These are phyloP conservation scores for Theileria parva DNA, from an alignment of 169 alveolate species.

Conservation along the genomic window DNA sequence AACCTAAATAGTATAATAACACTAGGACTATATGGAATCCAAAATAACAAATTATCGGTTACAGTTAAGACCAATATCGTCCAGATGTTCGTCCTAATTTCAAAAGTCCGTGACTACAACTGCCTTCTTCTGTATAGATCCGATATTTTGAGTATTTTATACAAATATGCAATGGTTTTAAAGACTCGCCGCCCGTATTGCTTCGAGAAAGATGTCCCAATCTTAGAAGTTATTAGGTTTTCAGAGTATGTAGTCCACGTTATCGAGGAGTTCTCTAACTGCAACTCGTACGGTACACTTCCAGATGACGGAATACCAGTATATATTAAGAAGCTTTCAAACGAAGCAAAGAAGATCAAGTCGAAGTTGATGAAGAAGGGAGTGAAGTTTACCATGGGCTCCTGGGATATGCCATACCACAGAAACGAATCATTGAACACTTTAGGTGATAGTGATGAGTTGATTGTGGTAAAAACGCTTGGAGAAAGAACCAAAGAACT, in stretches of 20 bases:
- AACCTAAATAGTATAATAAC: constrained; percentile 14
- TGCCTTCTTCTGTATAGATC: constrained; percentile 31
- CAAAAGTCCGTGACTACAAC: constrained; percentile 39
- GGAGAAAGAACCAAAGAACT: constrained; percentile 18
- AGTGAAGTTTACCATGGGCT: constrained; percentile 1
- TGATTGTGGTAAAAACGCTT: background rate
- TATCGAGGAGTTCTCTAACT: constrained; percentile 43
- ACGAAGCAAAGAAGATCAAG: constrained; percentile 24
- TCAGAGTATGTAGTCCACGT: constrained; percentile 28
- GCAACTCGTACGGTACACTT: constrained; percentile 18
- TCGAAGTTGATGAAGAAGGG: constrained; percentile 28
- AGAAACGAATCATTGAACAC: constrained; percentile 2
- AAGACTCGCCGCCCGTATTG: background rate
- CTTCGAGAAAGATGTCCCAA: constrained; percentile 9
- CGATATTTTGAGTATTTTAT: constrained; percentile 3
- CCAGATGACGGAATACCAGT: constrained; percentile 21
- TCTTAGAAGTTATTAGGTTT: constrained; percentile 5
- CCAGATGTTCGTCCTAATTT: constrained; percentile 45
- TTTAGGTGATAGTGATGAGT: constrained; percentile 16
- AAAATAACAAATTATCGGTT: constrained; percentile 25
- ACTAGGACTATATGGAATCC: constrained; percentile 16
- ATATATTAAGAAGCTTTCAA: constrained; percentile 28
- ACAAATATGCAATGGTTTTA: constrained; percentile 3
- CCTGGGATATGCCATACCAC: constrained; percentile 25
- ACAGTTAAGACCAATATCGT: constrained; percentile 33